phyloP scores from a whole-genome alignment of 2,329 filamentous ascomycete genomes.

The Septoria petroselini region DNA sequence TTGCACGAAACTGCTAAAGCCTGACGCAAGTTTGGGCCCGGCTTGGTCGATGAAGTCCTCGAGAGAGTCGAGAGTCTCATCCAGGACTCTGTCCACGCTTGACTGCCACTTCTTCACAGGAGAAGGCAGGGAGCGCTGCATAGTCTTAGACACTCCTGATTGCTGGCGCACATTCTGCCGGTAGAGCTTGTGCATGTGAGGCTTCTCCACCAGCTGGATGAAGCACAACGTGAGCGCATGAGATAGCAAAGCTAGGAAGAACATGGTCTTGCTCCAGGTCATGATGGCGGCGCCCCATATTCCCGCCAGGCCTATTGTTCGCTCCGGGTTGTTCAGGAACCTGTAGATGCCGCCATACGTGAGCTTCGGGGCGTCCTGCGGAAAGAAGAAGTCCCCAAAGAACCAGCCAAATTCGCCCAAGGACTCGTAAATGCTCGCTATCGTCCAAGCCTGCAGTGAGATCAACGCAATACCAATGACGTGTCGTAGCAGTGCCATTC shows the following conservation, averaged over 20 bases:
- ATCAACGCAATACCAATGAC: conserved; percentile 78
- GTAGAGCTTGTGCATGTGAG: conserved; percentile 98
- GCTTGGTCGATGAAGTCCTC: conserved; percentile 87
- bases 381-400: conserved; percentile 99
- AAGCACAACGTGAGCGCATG: conserved; percentile 83
- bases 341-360: conserved; percentile 98
- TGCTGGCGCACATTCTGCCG: conserved; percentile 78
- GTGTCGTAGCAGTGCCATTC: conserved; percentile 81
- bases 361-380: conserved; percentile 79
- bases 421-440: conserved; percentile 88
- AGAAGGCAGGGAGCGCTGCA: conserved; percentile 79
- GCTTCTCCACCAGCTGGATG: conserved; percentile 89
- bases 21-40: conserved; percentile 78
- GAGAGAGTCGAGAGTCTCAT: conserved; percentile 81
- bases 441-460: conserved; percentile 87
- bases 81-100: conserved; percentile 81
- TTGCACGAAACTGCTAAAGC: conserved; percentile 80
- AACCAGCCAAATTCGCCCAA: conserved; percentile 99
- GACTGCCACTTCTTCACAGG: conserved; percentile 80
- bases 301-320: conserved; percentile 88
- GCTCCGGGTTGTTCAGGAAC: conserved; percentile 95
- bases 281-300: conserved; percentile 93
- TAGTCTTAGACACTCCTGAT: conserved; percentile 86
- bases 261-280: conserved; percentile 82
- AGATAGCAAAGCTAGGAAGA: conserved; percentile 78